Conservation (phyloP, 2,329 filamentous ascomycete genomes). For the Pseudogymnoascus sp. region DNA sequence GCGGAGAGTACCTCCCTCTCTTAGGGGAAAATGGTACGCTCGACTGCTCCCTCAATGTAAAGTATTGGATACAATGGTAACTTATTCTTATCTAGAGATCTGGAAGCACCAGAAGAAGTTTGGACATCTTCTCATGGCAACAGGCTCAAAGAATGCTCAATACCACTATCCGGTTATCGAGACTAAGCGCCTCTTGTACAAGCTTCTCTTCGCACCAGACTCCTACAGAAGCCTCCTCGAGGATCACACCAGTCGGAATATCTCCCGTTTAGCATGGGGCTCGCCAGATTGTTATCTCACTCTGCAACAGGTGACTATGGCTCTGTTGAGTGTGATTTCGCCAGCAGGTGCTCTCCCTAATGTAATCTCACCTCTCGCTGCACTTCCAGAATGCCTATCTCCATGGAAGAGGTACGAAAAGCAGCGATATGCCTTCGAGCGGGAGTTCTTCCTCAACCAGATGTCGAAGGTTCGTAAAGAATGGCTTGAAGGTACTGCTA, state of each 20-base stretch:
- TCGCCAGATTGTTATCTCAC: slow-evolving; percentile 33
- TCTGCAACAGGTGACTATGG: slow-evolving; percentile 37
- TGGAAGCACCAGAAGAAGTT: slow-evolving; percentile 43
- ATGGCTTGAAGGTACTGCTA: slow-evolving; percentile 27
- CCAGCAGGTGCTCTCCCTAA: slow-evolving; percentile 32
- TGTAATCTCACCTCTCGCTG: slow-evolving; percentile 38
- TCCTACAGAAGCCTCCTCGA: slow-evolving; percentile 40
- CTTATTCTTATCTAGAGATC: slow-evolving; percentile 29
- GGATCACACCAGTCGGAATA: slow-evolving; percentile 39
- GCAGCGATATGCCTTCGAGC: slow-evolving; percentile 34
- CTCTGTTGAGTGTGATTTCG: neutral
- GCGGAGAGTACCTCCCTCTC: slow-evolving; percentile 39
- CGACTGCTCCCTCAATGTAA: neutral
- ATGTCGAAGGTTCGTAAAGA: slow-evolving; percentile 31
- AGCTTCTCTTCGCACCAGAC: slow-evolving; percentile 33
- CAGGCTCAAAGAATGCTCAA: slow-evolving; percentile 30
- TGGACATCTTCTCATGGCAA: slow-evolving; percentile 36
- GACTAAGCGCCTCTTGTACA: slow-evolving; percentile 32
- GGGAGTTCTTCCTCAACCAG: slow-evolving; percentile 31
- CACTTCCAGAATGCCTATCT: slow-evolving; percentile 33
- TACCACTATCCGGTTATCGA: slow-evolving; percentile 38
- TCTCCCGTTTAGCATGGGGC: slow-evolving; percentile 40
- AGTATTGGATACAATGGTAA: neutral
- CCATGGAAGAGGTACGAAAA: slow-evolving; percentile 40
- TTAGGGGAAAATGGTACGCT: slow-evolving; percentile 35